Evolutionary conservation across 169 alveolate species (phyloP).

Genomic region (Plasmodium gallinaceum): DNA sequence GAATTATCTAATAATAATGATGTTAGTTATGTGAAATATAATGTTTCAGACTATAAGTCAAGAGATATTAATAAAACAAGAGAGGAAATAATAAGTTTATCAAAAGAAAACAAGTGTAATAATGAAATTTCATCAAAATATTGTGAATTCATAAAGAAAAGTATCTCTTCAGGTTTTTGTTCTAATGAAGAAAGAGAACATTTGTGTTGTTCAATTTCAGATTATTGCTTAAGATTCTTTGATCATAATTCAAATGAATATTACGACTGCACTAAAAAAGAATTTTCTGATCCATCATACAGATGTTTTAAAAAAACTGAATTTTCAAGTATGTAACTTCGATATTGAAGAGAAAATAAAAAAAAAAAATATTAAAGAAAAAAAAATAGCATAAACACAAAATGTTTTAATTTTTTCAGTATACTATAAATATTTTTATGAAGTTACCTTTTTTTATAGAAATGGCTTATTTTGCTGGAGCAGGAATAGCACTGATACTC

Average conservation of each 20-base stretch:
- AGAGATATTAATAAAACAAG: conserved; percentile 41
- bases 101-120: conserved; percentile 29
- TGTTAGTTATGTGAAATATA: conserved; percentile 10
- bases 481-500: conserved; percentile 64
- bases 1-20: conserved; percentile 17
- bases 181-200: conserved; percentile 31
- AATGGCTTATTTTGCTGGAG: conserved; percentile 75
- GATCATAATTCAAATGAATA: conserved; percentile 59
- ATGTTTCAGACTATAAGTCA: conserved; percentile 22
- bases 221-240: conserved; percentile 58
- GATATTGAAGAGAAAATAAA: conserved; percentile 25
- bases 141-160: conserved; percentile 53
- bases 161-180: conserved; percentile 52
- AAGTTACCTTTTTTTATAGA: conserved; percentile 74
- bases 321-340: conserved; percentile 51
- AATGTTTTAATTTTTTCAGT: background rate
- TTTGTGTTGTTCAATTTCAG: conserved; percentile 61
- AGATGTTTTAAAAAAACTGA: conserved; percentile 39
- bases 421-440: conserved; percentile 39
- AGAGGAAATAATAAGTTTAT: conserved; percentile 45
- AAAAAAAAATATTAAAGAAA: background rate
- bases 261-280: conserved; percentile 49
- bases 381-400: background rate
- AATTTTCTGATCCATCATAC: conserved; percentile 45
- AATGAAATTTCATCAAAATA: conserved; percentile 49